phyloP scores from a whole-genome alignment of 805 yeast species.

The Candida sithepensis region DNA sequence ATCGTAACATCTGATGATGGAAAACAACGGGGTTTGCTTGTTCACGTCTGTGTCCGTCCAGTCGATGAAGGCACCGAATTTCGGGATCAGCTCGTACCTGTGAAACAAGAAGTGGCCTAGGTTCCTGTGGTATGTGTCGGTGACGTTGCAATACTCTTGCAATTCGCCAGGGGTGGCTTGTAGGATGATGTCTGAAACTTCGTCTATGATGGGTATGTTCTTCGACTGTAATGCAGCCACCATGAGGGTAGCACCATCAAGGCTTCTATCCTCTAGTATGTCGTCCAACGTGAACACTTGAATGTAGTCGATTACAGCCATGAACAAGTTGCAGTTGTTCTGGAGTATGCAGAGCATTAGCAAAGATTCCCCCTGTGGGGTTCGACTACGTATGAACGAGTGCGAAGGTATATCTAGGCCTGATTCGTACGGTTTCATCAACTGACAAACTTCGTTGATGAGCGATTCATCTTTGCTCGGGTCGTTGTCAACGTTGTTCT shows the following conservation, averaged over 20 bases:
- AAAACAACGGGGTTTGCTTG: constrained; percentile 75
- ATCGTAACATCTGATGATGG: constrained; percentile 77
- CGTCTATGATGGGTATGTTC: constrained; percentile 41
- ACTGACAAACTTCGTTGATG: constrained; percentile 8
- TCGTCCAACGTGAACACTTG: constrained; percentile 61
- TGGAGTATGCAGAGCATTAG: constrained; percentile 58
- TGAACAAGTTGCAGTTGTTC: constrained; percentile 42
- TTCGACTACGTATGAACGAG: constrained; percentile 35
- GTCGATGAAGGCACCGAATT: constrained; percentile 55
- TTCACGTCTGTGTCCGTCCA: constrained; percentile 67
- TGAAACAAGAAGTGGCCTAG: constrained; percentile 74
- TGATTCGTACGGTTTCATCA: constrained; percentile 13
- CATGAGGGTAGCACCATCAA: constrained; percentile 53
- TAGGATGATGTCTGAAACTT: constrained; percentile 42
- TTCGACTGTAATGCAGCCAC: constrained; percentile 59
- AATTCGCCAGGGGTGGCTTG: constrained; percentile 43
- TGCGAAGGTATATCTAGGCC: constrained; percentile 15
- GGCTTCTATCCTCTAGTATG: constrained; percentile 58
- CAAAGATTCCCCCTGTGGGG: constrained; percentile 66
- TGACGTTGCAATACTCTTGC: constrained; percentile 41
- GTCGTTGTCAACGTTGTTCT: constrained; percentile 15
- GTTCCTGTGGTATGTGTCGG: constrained; percentile 54
- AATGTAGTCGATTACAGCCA: constrained; percentile 41
- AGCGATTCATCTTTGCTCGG: constrained; percentile 12
- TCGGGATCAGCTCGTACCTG: constrained; percentile 44